Conservation (phyloP, 768 basidiomycete genomes). For the Tulasnella calospora region DNA sequence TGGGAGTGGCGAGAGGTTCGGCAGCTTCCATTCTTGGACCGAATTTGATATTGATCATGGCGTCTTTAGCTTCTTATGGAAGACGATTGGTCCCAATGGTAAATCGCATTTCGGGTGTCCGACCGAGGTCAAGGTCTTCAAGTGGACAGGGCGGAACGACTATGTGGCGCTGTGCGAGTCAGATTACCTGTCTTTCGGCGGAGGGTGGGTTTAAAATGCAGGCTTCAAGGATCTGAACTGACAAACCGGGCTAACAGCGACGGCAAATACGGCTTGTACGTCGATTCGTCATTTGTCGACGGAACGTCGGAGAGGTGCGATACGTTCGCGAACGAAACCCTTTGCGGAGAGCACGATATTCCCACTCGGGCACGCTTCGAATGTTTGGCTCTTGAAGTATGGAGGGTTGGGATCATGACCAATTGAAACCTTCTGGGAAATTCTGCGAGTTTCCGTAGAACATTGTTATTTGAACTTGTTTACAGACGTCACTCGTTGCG, state of each 20-base stretch:
- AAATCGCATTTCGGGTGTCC: neutral
- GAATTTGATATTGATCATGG: neutral
- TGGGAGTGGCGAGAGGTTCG: conserved; percentile 82
- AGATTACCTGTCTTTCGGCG: conserved; percentile 80
- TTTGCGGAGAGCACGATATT: conserved; percentile 45
- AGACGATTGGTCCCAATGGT: conserved; percentile 33
- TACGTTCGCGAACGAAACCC: conserved; percentile 80
- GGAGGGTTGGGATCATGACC: conserved; percentile 54
- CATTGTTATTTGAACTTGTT: neutral
- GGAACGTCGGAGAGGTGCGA: conserved; percentile 82
- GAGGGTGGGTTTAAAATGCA: conserved; percentile 58
- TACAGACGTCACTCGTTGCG: conserved; percentile 7
- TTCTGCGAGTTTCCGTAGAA: conserved; percentile 4
- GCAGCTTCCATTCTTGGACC: neutral
- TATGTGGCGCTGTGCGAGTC: conserved; percentile 85
- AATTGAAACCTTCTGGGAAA: neutral
- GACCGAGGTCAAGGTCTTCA: conserved; percentile 54
- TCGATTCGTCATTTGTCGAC: conserved; percentile 73
- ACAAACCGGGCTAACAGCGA: conserved; percentile 48
- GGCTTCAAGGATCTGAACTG: neutral
- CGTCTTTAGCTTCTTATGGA: conserved; percentile 67
- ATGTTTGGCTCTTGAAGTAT: conserved; percentile 87
- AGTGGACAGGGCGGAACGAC: conserved; percentile 83
- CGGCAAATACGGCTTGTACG: conserved; percentile 81
- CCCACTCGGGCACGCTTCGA: conserved; percentile 64